These are phyloP conservation scores for Aspergillus fructus DNA, from an alignment of 2,329 filamentous ascomycete species.

Conservation along the genomic window DNA sequence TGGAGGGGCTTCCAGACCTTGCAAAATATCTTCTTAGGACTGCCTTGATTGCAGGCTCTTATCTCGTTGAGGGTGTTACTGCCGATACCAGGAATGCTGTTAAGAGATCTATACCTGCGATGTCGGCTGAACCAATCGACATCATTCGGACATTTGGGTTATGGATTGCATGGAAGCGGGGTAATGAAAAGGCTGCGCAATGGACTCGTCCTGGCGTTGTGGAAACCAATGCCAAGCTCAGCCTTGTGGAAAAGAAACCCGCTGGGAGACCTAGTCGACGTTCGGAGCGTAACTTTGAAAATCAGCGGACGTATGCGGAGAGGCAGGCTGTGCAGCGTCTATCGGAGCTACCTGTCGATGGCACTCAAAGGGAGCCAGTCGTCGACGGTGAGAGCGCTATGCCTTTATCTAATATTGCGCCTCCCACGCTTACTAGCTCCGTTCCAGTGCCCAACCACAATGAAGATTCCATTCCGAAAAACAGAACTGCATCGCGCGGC, in stretches of 20 bases:
- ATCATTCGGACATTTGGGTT: conserved; percentile 60
- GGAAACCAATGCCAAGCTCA: conserved; percentile 50
- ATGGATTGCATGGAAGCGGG: conserved; percentile 68
- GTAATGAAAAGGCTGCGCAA: conserved; percentile 60
- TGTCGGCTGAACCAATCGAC: conserved; percentile 60
- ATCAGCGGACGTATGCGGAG: conserved; percentile 42
- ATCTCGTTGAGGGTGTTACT: conserved; percentile 59
- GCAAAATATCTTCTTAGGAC: conserved; percentile 63
- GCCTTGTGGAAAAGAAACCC: conserved; percentile 54
- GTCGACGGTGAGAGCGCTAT: conserved; percentile 17
- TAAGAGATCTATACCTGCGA: conserved; percentile 63
- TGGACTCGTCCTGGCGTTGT: conserved; percentile 62
- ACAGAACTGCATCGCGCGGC: conserved; percentile 52
- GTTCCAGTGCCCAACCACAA: conserved; percentile 23
- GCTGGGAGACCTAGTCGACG: conserved; percentile 56
- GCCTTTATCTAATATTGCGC: conserved; percentile 25
- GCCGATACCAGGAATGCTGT: conserved; percentile 60
- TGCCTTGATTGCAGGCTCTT: conserved; percentile 60
- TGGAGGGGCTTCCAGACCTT: conserved; percentile 60
- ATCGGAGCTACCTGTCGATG: conserved; percentile 26
- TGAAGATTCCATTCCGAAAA: conserved; percentile 32
- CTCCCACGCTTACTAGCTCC: conserved; percentile 20
- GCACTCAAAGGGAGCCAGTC: conserved; percentile 14
- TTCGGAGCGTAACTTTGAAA: conserved; percentile 53
- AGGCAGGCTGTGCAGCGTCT: conserved; percentile 37